A percentile compares a stretch with the other conserved stretches of the same genome.
These are phyloP conservation scores for Betula pendula DNA, from an alignment of 306 rosid genomes.

Conservation along the genomic window DNA sequence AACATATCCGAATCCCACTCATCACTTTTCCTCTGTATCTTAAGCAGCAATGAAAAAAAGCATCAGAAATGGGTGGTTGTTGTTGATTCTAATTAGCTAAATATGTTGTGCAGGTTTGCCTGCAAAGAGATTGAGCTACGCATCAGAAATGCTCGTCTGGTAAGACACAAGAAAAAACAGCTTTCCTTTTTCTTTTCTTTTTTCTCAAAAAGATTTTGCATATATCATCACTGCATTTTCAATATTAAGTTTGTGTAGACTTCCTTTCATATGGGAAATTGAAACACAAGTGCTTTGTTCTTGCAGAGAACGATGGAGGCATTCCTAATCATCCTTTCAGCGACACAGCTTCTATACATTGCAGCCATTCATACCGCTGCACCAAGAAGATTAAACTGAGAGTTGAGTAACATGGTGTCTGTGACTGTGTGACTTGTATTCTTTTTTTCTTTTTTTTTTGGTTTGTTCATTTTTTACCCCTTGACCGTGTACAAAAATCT, in stretches of 20 bases:
- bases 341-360: constrained; percentile 76
- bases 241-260: not conserved
- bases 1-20: constrained; percentile 17
- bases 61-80: not conserved
- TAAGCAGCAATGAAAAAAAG: not conserved
- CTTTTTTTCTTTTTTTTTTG: not conserved
- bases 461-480: not conserved
- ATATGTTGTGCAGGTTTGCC: constrained; percentile 58
- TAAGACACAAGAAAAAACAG: constrained; percentile 33
- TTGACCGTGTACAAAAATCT: constrained; percentile 23
- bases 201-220: not conserved
- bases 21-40: not conserved
- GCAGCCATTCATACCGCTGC: constrained; percentile 64
- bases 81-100: constrained; percentile 18
- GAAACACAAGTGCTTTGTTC: constrained; percentile 4
- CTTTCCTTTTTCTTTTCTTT: not conserved
- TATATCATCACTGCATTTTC: not conserved
- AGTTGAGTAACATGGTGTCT: constrained; percentile 1
- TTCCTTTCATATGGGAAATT: constrained; percentile 3
- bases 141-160: constrained; percentile 77
- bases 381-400: constrained; percentile 31
- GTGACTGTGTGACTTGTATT: constrained; percentile 10
- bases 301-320: constrained; percentile 93
- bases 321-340: constrained; percentile 87
- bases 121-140: constrained; percentile 86